Conservation (phyloP, 2,329 filamentous ascomycete genomes). For the Ophiostoma fasciatum region DNA sequence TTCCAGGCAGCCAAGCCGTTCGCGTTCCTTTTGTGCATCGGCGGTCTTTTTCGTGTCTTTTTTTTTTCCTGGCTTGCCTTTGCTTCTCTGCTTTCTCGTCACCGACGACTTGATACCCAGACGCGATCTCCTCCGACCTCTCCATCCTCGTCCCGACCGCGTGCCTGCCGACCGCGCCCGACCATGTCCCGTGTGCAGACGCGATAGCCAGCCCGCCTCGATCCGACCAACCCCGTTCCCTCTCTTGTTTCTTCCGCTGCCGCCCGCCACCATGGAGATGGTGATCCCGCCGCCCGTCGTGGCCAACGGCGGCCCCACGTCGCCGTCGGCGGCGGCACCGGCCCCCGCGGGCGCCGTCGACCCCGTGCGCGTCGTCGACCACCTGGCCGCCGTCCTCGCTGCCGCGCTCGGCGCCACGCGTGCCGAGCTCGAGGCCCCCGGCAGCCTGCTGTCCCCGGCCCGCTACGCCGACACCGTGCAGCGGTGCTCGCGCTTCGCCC, state of each 20-base stretch:
- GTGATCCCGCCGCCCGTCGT: slow-evolving; percentile 27
- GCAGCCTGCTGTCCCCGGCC: slow-evolving; percentile 65
- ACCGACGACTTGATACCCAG: too few species aligned
- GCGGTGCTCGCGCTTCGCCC: slow-evolving; percentile 77
- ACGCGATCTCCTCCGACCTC: too few species aligned
- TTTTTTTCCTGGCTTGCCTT: background rate
- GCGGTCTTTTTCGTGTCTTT: too few species aligned
- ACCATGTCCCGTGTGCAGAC: too few species aligned
- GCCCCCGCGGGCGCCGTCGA: slow-evolving; percentile 43
- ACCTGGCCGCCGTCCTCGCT: slow-evolving; percentile 55
- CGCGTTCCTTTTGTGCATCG: too few species aligned
- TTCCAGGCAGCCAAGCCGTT: too few species aligned
- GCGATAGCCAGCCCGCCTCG: too few species aligned
- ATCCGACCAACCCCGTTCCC: too few species aligned
- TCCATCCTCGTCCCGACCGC: too few species aligned
- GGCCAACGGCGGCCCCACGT: slow-evolving; percentile 26
- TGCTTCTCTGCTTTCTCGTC: too few species aligned
- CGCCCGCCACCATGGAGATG: slow-evolving; percentile 31
- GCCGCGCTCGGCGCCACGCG: slow-evolving; percentile 61
- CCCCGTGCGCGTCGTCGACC: slow-evolving; percentile 53
- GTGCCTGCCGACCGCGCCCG: too few species aligned
- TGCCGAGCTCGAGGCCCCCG: slow-evolving; percentile 63
- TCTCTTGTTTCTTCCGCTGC: background rate
- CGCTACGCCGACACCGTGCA: slow-evolving; percentile 67
- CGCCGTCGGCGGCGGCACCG: background rate